Percentiles rank a stretch among this genome's conserved stretches.
Evolutionary conservation across 495 filamentous ascomycete genomes (phyloP).

Genomic region (Neurospora sp.): DNA sequence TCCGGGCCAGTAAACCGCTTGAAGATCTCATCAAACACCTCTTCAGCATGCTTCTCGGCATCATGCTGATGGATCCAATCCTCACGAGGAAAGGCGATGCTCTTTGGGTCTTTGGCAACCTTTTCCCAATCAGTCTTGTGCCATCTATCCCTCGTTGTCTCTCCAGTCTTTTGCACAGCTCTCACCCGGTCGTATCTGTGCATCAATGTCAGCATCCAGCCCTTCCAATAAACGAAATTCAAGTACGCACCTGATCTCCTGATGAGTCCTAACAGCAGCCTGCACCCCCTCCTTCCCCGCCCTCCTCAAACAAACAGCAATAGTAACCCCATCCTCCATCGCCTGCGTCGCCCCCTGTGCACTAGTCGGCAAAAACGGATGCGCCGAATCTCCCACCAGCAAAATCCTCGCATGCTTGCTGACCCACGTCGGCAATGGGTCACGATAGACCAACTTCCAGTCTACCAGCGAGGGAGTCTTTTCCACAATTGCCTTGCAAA

Average conservation of each 20-base stretch:
- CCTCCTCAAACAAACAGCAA: slow-evolving; percentile 46
- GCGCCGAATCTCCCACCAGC: slow-evolving; percentile 52
- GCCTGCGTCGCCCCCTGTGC: slow-evolving; percentile 56
- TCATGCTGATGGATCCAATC: slow-evolving; percentile 47
- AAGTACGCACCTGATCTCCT: slow-evolving; percentile 14
- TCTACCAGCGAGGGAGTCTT: slow-evolving; percentile 53
- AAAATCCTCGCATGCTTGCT: slow-evolving; percentile 46
- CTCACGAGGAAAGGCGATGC: slow-evolving; percentile 42
- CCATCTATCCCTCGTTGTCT: slow-evolving; percentile 44
- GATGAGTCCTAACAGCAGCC: slow-evolving; percentile 35
- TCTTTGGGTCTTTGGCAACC: slow-evolving; percentile 39
- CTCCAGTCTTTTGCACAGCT: slow-evolving; percentile 42
- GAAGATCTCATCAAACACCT: slow-evolving; percentile 36
- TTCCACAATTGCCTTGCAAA: slow-evolving; percentile 45
- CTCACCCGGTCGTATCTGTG: slow-evolving; percentile 33
- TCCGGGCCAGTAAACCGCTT: neutral
- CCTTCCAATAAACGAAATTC: neutral
- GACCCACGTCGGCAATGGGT: slow-evolving; percentile 53
- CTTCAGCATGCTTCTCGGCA: slow-evolving; percentile 44
- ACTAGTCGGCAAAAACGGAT: slow-evolving; percentile 54
- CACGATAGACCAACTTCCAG: slow-evolving; percentile 59
- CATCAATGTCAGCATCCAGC: slow-evolving; percentile 3
- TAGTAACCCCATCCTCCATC: slow-evolving; percentile 52
- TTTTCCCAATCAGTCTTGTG: slow-evolving; percentile 47
- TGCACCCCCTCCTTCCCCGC: slow-evolving; percentile 43